Base-by-base conservation (phyloP, 805 yeast species). In the Myxozyma vanderwaltii region DNA sequence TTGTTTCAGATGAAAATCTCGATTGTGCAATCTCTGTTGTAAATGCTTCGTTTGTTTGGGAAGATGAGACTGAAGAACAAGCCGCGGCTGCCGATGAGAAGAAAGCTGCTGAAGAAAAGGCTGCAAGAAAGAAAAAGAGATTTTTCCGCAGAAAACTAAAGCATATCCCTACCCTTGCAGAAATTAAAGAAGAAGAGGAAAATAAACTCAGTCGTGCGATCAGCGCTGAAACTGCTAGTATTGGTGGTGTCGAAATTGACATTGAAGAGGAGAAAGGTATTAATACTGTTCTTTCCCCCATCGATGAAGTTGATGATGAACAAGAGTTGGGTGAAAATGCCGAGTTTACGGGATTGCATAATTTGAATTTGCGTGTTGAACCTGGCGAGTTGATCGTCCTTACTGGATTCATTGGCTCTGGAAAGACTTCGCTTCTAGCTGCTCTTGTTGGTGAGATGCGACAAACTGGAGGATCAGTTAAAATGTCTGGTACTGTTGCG, bases 321-420 rank as follows among this genome's bases (percentile, higher is more conserved):
- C 27, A 38, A 17, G 45, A 24, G 21, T 7, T 21, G 29, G 51
- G 27, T 24, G 53, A 53, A 24, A 35, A 49, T 39, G 13, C 17
- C 15, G 24, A 35, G 38, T 49, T 54, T 27, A 26, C 40, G 23
- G 62, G 59, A 1, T 68, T 85, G 69, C 58, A 66, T 44, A 66
- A 85, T 67, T 72, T 89, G 59, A 77, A 83, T 63, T 71, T 89
- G 19, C 69, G 73, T 1, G 75, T 89, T 46, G 72, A 76, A 43
- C 81, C 80, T 56, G 88, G 88, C 23, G 95, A 89, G 68, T 82
- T 91, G 52, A 74, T 89, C 5, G 86, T 87, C 60, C 79, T 88
- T 29, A 87, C 92, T 0, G 96, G 96, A n/a, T 73, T 85, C 0
- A 87, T 89, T 68, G 96, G 96, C 2, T 79, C 89, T 1, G 96